A percentile compares a stretch with the other conserved stretches of the same genome.
Evolutionary conservation across 176 grass and related monocot species (phyloP).

Genomic region (Cenchrus americanus): DNA sequence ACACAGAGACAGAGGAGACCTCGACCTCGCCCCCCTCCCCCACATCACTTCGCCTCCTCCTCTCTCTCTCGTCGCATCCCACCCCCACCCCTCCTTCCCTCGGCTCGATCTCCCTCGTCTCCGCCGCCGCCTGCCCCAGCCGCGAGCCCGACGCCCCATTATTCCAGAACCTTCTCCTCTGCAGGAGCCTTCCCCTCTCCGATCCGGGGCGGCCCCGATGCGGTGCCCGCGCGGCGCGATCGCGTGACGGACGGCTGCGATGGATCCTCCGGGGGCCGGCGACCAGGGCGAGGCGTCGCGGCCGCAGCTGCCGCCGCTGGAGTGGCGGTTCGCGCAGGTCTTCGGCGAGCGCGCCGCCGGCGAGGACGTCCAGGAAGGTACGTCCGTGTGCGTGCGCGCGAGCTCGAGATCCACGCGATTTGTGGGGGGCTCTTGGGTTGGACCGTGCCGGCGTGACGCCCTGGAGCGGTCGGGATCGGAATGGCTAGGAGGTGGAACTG

Average conservation of each 20-base stretch:
- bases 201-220: conserved; percentile 43
- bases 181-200: neutral
- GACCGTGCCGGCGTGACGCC: neutral
- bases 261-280: conserved; percentile 56
- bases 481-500: conserved; percentile 29
- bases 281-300: conserved; percentile 37
- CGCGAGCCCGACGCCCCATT: neutral
- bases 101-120: conserved; percentile 53
- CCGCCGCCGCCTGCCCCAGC: conserved; percentile 17
- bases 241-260: conserved; percentile 55
- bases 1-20: conserved; percentile 11
- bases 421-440: neutral
- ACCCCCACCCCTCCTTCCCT: neutral
- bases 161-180: neutral
- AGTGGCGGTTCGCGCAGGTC: conserved; percentile 92
- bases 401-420: conserved; percentile 63
- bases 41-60: conserved; percentile 34
- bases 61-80: conserved; percentile 8
- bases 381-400: neutral
- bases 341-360: conserved; percentile 86
- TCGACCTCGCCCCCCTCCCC: conserved; percentile 34
- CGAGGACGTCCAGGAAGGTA: conserved; percentile 96
- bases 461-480: conserved; percentile 19
- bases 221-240: conserved; percentile 48
- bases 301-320: conserved; percentile 48